Evolutionary conservation across 1,284 basidiomycete species (phyloP), one percentile per base, ranked within the genome.

Genomic region (Spongiforma sp.): DNA sequence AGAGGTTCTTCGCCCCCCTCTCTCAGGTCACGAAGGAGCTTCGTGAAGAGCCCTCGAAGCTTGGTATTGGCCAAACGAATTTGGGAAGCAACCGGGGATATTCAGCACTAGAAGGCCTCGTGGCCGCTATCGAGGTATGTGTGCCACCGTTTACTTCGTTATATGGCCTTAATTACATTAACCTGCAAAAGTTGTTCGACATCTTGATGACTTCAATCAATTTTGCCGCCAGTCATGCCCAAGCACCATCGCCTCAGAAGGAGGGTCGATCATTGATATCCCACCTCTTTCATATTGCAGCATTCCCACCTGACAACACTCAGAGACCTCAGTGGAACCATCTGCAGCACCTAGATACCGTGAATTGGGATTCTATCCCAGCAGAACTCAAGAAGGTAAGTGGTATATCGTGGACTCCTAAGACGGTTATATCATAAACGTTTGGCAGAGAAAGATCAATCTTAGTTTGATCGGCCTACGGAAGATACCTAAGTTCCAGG

Each of bases 41-140:
- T 65, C 78, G 78, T 37, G 82, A 86, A n/a, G 78, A 83, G 1
- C 80, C 81, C 6, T 68, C 70, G 11, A 80, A 80, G 30, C 75
- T 89, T 15, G 87, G 87, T 1, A 80, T 91, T 28, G 89, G 89
- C 2, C 77, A 81, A 59, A 85, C 86, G 3, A 81, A 81, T 34
- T 81, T 81, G 3, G 84, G 83, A 28, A 83, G 80, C 1, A 74
- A 67, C 56, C 77, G 77, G 59, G 90, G 90, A 2, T 83, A 91
- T 83, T 88, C 89, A 30, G 87, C 87, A 5, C 75, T 93, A 7
- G 91, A 93, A 63, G 91, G 88, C 3, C 76, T 91, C 21, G 88
- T 90, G 19, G 87, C 90, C 26, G 87, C 86, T 21, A 76, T 93
- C 26, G 91, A 93, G 83, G 91, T 91, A 68, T 60, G 91, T 91